phyloP scores from a whole-genome alignment of 2,329 filamentous ascomycete genomes.

The Chrysoporthe cubensis region DNA sequence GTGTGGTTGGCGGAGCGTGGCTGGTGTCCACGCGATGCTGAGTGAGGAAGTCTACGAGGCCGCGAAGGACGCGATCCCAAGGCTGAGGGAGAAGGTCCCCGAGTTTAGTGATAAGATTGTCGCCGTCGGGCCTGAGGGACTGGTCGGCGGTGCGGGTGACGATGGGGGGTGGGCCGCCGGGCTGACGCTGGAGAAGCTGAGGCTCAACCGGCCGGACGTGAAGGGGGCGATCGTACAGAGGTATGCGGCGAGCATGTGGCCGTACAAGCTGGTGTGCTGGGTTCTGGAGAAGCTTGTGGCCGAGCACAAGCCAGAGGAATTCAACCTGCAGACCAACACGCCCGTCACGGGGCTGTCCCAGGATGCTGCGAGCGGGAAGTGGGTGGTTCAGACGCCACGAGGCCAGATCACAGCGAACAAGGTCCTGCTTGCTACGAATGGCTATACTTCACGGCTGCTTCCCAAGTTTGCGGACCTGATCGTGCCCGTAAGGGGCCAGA shows the following conservation, averaged over 20 bases:
- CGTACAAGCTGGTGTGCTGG: conserved; percentile 80
- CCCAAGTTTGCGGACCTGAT: conserved; percentile 72
- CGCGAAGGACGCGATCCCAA: conserved; percentile 54
- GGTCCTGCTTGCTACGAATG: conserved; percentile 82
- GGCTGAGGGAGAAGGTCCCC: conserved; percentile 55
- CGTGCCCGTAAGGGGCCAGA: conserved; percentile 76
- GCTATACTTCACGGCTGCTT: conserved; percentile 77
- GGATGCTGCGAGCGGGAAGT: conserved; percentile 40
- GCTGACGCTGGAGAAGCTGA: conserved; percentile 53
- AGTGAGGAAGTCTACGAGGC: conserved; percentile 57
- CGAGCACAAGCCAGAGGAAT: conserved; percentile 43
- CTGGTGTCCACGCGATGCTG: conserved; percentile 68
- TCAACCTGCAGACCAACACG: conserved; percentile 78
- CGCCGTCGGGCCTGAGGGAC: conserved; percentile 35
- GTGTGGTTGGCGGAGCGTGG: conserved; percentile 70
- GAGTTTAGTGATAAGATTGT: conserved; percentile 58
- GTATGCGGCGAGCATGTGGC: conserved; percentile 73
- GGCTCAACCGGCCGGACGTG: conserved; percentile 53
- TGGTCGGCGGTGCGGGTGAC: conserved; percentile 25
- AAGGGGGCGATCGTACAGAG: conserved; percentile 67
- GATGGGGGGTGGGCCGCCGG: conserved; percentile 35
- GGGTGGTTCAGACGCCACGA: conserved; percentile 69
- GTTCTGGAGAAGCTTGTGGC: conserved; percentile 64
- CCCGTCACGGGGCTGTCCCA: conserved; percentile 56
- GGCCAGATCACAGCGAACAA: conserved; percentile 66